These are phyloP conservation scores for Penicillium palitans DNA, from an alignment of 2,329 filamentous ascomycete species.

Conservation along the genomic window DNA sequence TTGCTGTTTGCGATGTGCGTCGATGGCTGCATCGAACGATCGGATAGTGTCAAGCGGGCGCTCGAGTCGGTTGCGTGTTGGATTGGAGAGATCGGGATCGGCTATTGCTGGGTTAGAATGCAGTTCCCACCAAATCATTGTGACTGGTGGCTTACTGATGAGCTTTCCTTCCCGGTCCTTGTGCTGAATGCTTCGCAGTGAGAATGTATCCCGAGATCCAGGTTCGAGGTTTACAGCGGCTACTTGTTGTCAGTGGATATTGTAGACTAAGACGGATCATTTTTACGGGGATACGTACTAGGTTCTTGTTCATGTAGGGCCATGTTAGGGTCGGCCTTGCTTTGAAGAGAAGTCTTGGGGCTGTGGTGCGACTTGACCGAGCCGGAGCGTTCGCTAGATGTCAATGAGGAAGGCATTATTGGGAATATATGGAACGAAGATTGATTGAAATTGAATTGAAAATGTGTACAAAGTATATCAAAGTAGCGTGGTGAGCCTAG, in stretches of 20 bases:
- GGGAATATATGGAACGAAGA: neutral
- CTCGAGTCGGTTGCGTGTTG: constrained; percentile 82
- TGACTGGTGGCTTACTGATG: constrained; percentile 60
- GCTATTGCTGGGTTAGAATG: constrained; percentile 52
- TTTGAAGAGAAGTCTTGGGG: constrained; percentile 53
- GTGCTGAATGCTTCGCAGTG: constrained; percentile 74
- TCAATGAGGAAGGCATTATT: constrained; percentile 23
- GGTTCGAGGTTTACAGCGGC: constrained; percentile 26
- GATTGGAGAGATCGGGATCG: constrained; percentile 87
- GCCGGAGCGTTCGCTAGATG: constrained; percentile 27
- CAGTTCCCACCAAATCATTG: neutral
- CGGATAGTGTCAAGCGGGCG: constrained; percentile 88
- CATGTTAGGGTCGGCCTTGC: constrained; percentile 81
- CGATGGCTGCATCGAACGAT: constrained; percentile 84
- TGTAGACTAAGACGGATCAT: neutral
- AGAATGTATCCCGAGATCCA: constrained; percentile 48
- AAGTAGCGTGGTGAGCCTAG: neutral
- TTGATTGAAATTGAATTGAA: neutral
- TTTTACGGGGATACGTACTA: constrained; percentile 57
- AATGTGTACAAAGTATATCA: neutral
- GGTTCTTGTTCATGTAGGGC: constrained; percentile 84
- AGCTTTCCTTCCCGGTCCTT: constrained; percentile 73
- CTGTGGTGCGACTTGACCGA: constrained; percentile 27
- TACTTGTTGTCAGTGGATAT: constrained; percentile 10
- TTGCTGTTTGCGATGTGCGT: constrained; percentile 58